A percentile compares a stretch with the other conserved stretches of the same genome.
Evolutionary conservation across 2,329 filamentous ascomycete species (phyloP).

Genomic region (Fusarium sp.): DNA sequence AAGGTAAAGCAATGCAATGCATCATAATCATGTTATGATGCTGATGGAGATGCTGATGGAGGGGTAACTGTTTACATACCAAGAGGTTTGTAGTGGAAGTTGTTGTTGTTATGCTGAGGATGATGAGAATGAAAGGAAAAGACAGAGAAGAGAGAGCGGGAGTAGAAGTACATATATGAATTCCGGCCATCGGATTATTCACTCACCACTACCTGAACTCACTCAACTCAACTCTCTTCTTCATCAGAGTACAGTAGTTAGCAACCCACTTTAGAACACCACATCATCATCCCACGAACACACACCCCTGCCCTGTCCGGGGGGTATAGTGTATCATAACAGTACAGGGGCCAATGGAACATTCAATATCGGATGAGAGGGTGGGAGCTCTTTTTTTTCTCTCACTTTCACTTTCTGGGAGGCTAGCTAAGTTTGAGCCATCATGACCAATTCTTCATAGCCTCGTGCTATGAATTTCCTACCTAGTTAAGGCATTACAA

Average conservation of each 20-base stretch:
- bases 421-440: neutral
- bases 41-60: constrained; percentile 21
- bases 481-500: neutral
- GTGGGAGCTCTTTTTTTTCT: constrained; percentile 13
- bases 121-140: constrained; percentile 36
- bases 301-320: constrained; percentile 10
- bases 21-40: constrained; percentile 21
- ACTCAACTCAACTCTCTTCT: neutral
- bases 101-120: constrained; percentile 19
- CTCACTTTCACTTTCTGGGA: neutral
- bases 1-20: constrained; percentile 2
- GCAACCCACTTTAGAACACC: constrained; percentile 23
- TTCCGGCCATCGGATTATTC: constrained; percentile 37
- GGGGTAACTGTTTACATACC: constrained; percentile 25
- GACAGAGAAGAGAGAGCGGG: constrained; percentile 17
- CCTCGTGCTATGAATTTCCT: neutral
- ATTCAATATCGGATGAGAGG: constrained; percentile 33
- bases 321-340: constrained; percentile 4
- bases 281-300: constrained; percentile 36
- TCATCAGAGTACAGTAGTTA: neutral
- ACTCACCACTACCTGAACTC: too few relatives aligned
- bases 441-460: constrained; percentile 15
- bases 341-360: constrained; percentile 13
- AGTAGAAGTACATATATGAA: constrained; percentile 42
- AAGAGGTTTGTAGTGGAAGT: constrained; percentile 13